Base-by-base conservation (phyloP, 768 basidiomycete species). In the Mycena kentingensis region DNA sequence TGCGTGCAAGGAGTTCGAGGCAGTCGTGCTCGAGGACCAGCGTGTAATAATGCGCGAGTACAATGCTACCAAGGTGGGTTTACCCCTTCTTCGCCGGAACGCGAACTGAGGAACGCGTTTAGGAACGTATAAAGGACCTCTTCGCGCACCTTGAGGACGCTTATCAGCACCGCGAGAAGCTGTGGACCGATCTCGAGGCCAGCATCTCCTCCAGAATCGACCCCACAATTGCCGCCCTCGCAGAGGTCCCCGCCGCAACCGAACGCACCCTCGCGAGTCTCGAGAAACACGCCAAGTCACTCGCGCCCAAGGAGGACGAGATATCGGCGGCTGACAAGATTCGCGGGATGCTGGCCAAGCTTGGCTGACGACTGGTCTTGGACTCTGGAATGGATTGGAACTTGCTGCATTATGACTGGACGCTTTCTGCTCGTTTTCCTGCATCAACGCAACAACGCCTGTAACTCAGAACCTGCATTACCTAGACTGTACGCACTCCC, bases 1-100 rank as follows among this genome's bases (percentile, higher is more conserved):
- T 16, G 79, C 75, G 19, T 78, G 82, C 65, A 81, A 80, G 61
- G 71, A 70, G 11, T 67, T 78, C 43, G 87, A 89, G 62, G 60
- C 64, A 1, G 61, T 74, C 16, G 67, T 70, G 15, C 68, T 79
- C 26, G 69, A 67, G 28, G 77, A 80, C 53, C 68, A 80, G 51
- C 70, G 75, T 49, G 71, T 75, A 19, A 51, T 80, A 18, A 69
- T 68, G 55, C 61, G 69, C 10, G 67, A 70, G 25, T 76, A 75
- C 51, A 47, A 63, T 18, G 67, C 67, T 8, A 72, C 75, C 22
- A 72, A 82, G 73, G 84, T 36, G 35, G 21, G 13, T 37, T 45
- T 39, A 5, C 53, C 19, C 42, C 39, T 51, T 11, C 48, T 26
- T 32, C 15, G 26, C 44, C 37, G 18, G n/a, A 15, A 37, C 51